These are phyloP conservation scores for Pleurotus giganteus DNA, from an alignment of 768 basidiomycete species.

Conservation along the genomic window DNA sequence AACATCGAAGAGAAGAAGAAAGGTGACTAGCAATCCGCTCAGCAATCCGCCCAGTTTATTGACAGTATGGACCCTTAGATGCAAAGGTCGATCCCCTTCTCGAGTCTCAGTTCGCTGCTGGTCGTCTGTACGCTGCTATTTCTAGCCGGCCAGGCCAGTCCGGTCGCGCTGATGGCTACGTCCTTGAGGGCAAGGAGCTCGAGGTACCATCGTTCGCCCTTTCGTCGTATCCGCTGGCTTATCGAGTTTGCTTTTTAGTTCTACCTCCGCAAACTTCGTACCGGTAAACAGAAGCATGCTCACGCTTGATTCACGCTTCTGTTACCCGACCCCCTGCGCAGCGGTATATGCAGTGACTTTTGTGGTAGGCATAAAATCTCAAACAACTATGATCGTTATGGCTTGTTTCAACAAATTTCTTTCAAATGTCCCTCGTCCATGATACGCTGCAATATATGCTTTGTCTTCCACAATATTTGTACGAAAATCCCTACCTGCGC, in stretches of 20 bases:
- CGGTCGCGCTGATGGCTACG: constrained; percentile 95
- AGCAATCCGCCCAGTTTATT: background rate
- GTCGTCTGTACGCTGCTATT: constrained; percentile 92
- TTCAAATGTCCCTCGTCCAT: constrained; percentile 4
- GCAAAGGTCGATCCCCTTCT: constrained; percentile 91
- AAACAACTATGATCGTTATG: constrained; percentile 8
- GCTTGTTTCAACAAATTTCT: constrained; percentile 3
- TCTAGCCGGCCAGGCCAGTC: constrained; percentile 96
- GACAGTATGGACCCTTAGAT: constrained; percentile 41
- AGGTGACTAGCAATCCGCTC: constrained; percentile 42
- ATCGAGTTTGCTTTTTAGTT: constrained; percentile 52
- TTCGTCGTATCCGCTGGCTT: constrained; percentile 14
- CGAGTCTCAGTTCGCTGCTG: constrained; percentile 88
- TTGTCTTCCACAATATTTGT: background rate
- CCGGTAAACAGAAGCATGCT: constrained; percentile 95
- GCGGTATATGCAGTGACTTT: constrained; percentile 4
- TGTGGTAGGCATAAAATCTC: constrained; percentile 8
- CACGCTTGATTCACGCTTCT: constrained; percentile 32
- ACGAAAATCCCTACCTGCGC: background rate
- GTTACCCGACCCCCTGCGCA: constrained; percentile 31
- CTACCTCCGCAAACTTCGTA: constrained; percentile 90
- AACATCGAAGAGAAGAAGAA: constrained; percentile 88
- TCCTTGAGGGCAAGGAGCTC: constrained; percentile 97
- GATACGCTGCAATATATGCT: constrained; percentile 11
- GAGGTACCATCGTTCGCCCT: constrained; percentile 56